Conservation (phyloP, 306 rosid species). For the Sindora glabra region DNA sequence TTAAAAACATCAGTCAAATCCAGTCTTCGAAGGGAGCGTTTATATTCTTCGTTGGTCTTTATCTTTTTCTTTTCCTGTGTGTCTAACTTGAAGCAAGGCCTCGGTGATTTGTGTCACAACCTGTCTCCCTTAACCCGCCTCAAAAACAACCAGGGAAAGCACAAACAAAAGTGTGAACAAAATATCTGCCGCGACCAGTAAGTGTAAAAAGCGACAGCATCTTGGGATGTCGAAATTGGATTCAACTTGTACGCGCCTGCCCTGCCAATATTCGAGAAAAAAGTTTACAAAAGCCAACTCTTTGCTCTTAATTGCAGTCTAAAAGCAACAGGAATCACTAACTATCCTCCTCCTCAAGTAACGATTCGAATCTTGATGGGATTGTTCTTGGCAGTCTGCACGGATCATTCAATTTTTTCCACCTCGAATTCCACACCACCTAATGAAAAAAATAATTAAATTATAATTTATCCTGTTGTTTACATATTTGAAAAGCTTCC, state of each 20-base stretch:
- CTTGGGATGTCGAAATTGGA: slow-evolving; percentile 5
- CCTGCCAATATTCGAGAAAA: not conserved
- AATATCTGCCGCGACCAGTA: slow-evolving; percentile 27
- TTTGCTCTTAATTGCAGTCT: not conserved
- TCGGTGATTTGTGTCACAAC: not conserved
- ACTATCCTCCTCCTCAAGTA: not conserved
- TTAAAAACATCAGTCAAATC: no score
- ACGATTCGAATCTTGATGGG: slow-evolving; percentile 1
- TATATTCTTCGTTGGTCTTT: no score
- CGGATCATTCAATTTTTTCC: no score
- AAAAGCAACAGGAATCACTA: slow-evolving; percentile 18
- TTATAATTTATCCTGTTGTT: no score
- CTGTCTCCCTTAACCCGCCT: slow-evolving; percentile 19
- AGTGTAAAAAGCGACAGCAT: slow-evolving; percentile 14
- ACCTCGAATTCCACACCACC: no score
- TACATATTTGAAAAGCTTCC: no score
- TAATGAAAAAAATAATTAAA: no score
- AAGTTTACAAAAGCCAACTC: slow-evolving; percentile 26
- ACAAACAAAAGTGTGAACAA: slow-evolving; percentile 17
- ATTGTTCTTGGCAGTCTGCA: no score
- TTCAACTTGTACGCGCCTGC: not conserved
- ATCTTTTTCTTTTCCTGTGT: slow-evolving; percentile 3
- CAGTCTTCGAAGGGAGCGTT: no score
- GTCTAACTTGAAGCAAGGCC: not conserved
- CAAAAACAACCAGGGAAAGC: not conserved